Evolutionary conservation across 2,329 filamentous ascomycete genomes (phyloP), one percentile per base, ranked within the genome.

Genomic region (Microcyclospora tardicrescens): DNA sequence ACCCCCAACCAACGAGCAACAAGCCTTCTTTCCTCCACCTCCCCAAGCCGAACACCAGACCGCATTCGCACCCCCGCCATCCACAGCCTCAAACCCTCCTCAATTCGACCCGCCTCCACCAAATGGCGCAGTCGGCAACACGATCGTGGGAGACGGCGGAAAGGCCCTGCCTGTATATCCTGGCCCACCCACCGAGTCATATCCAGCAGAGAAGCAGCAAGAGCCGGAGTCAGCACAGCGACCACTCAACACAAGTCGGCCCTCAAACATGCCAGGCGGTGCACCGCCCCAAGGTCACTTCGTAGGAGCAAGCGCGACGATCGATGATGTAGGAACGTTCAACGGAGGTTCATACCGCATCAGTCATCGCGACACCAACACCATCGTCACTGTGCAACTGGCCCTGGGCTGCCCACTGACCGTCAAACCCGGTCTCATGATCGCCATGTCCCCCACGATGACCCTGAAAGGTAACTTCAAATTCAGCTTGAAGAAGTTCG

Each of bases 341-440:
- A 96, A 96, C 57, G 91, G 91, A 12, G 91, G 91, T 10, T 89
- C 83, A 55, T 98, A 89, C 59, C 74, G 91, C 33, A 86, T 96
- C 56, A 91, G 84, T 54, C 91, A 98, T 57, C 73, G 91, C 15
- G 86, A 95, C 60, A 80, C 77, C 42, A 98, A 96, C 59, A 86
- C 83, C 1, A 80, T 95, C 48, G 62, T 95, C 44, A 96, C 87
- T 0, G 63, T 95, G 15, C 89, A 95, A 60, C 65, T 96, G 34
- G 89, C 89, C 10, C 81, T 91, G 59, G 86, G 86, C 2, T 93
- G 84, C 52, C 89, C 89, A 0, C 61, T 96, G 37, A 71, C 68
- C 15, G 84, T 77, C 2, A 91, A 84, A 57, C 86, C 91, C 13
- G 84, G 87, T 11, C 74, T 78, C 40, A 91, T 98, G 86, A 84